Evolutionary conservation across 768 basidiomycete genomes (phyloP), one percentile per base, ranked within the genome.

Genomic region (Amanita phalloides): DNA sequence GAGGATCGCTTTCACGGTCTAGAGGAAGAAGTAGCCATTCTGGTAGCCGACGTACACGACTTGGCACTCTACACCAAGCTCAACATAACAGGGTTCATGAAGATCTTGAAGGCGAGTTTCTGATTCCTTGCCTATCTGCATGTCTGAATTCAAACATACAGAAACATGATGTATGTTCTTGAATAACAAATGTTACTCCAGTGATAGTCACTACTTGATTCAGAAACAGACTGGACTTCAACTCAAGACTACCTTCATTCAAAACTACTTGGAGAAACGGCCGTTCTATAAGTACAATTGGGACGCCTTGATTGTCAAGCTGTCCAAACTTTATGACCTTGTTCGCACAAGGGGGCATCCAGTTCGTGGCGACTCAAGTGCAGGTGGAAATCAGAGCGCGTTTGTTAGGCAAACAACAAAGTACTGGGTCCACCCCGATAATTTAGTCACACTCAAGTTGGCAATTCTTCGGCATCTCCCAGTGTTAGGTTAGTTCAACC

Each of bases 331-430:
- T 35, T 98, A 96, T 62, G 86, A 98, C 65, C 84, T 97, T 33
- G 93, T 98, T 14, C 82, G 94, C 45, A 98, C 94, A 0, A 75
- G 96, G 49, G 96, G 96, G 0, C 90, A 97, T 62, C 96, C 96
- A 8, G 85, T 91, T 1, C 79, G 86, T 53, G 96, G 96, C 21
- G 96, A 99, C 62, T 81, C 93, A 1, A 85, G 84, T 58, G 96
- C 96, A 1, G 96, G 96, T 26, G 94, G 95, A 1, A 87, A 69
- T 57, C 96, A 99, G 71, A 96, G 89, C 58, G 96, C 95, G 1
- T 99, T 99, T 61, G 90, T 97, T n/a, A 71, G 96, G 37, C 93
- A 96, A 67, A 99, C 96, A 32, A 98, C 96, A 9, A 99, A 99
- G 65, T 99, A 99, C 62, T 99, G 96, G 96, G 95, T 95, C 2